Evolutionary conservation across 345 rosid genomes (phyloP).

Genomic region (Barbarea vulgaris): DNA sequence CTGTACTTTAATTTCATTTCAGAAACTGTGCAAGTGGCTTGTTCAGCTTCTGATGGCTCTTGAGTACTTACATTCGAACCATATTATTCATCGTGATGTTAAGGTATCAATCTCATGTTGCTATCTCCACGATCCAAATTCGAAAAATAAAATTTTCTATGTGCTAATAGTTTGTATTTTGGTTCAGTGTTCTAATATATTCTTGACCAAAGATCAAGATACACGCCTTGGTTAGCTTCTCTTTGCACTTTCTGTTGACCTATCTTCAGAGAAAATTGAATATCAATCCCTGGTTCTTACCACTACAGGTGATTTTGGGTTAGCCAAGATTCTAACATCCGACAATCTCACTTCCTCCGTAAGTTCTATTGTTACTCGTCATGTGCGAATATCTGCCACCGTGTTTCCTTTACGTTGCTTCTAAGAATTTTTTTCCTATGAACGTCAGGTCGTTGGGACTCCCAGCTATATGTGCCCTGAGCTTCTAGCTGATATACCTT

Average conservation of each 20-base stretch:
- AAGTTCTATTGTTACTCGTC: slow-evolving; percentile 37
- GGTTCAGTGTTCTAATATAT: slow-evolving; percentile 83
- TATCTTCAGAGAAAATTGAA: slow-evolving; percentile 13
- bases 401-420: slow-evolving; percentile 13
- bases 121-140: not conserved
- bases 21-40: slow-evolving; percentile 91
- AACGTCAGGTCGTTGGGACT: slow-evolving; percentile 84
- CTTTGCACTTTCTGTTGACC: not conserved
- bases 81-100: slow-evolving; percentile 94
- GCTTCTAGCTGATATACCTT: slow-evolving; percentile 95
- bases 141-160: not conserved
- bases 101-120: slow-evolving; percentile 52
- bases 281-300: not conserved
- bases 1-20: slow-evolving; percentile 26
- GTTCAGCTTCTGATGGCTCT: slow-evolving; percentile 93
- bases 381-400: not conserved
- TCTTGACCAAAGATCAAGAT: slow-evolving; percentile 77
- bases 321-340: slow-evolving; percentile 85
- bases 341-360: slow-evolving; percentile 92
- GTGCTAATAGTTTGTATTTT: slow-evolving; percentile 17
- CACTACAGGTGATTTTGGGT: slow-evolving; percentile 87
- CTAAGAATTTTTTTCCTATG: slow-evolving; percentile 14
- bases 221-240: slow-evolving; percentile 76
- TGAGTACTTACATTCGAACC: slow-evolving; percentile 81
- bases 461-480: slow-evolving; percentile 99